A percentile compares a stretch with the other conserved stretches of the same genome.
These are phyloP conservation scores for Cardiospermum halicacabum DNA, from an alignment of 345 rosid species.

Conservation along the genomic window DNA sequence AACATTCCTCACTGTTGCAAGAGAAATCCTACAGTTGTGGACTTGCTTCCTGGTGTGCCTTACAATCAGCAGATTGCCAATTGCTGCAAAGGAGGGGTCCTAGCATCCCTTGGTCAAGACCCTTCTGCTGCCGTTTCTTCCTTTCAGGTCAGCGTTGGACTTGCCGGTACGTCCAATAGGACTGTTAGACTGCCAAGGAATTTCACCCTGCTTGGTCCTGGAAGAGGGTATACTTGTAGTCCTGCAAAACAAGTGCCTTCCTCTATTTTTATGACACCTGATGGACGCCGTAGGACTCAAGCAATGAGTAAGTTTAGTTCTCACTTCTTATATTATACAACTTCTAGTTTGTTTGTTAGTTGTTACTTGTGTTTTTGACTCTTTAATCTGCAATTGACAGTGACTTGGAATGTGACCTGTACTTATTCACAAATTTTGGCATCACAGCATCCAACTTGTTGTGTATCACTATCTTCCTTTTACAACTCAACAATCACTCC, in stretches of 20 bases:
- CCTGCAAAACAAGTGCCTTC: constrained; percentile 29
- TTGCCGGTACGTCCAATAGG: constrained; percentile 40
- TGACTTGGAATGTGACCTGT: constrained; percentile 53
- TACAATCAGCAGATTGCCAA: constrained; percentile 40
- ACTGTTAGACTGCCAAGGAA: constrained; percentile 44
- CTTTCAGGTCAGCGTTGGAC: constrained; percentile 43
- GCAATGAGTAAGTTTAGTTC: constrained; percentile 28
- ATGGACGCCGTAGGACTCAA: constrained; percentile 30
- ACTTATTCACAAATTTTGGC: constrained; percentile 42
- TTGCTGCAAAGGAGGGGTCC: constrained; percentile 45
- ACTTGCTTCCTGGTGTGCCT: constrained; percentile 44
- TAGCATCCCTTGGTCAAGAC: constrained; percentile 37
- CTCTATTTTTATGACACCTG: constrained; percentile 28
- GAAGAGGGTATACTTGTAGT: constrained; percentile 47
- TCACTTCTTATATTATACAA: no score
- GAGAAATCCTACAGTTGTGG: constrained; percentile 35
- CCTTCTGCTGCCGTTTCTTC: constrained; percentile 31
- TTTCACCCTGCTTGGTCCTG: constrained; percentile 37
- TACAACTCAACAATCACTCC: constrained; percentile 40
- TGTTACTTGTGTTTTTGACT: no score
- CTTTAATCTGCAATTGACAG: constrained; percentile 22
- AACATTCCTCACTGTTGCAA: constrained; percentile 41
- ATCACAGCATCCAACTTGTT: constrained; percentile 36
- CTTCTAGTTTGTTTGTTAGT: no score
- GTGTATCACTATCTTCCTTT: constrained; percentile 48